Evolutionary conservation across 2,329 filamentous ascomycete genomes (phyloP).

Genomic region (Penicillium sclerotigenum): DNA sequence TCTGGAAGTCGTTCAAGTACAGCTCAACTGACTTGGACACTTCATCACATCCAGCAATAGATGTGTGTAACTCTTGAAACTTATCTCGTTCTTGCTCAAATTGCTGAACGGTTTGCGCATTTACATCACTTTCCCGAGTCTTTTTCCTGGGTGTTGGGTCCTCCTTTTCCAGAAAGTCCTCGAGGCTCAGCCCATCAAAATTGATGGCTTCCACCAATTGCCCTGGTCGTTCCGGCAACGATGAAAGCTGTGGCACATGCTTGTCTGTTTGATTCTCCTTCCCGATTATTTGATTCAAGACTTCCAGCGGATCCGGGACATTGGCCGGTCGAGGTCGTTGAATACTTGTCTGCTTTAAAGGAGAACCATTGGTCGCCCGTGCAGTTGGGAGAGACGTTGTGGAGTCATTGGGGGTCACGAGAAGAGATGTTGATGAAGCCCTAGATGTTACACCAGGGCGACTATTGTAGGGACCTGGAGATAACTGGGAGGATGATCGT

Average conservation of each 20-base stretch:
- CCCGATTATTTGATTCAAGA: conserved; percentile 62
- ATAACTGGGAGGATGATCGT: conserved; percentile 65
- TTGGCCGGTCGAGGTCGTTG: conserved; percentile 51
- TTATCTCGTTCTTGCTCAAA: conserved; percentile 78
- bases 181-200: conserved; percentile 73
- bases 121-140: conserved; percentile 36
- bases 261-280: conserved; percentile 23
- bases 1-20: conserved; percentile 88
- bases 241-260: conserved; percentile 1
- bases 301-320: conserved; percentile 66
- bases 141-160: conserved; percentile 26
- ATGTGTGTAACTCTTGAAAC: conserved; percentile 86
- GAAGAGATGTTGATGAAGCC: conserved; percentile 74
- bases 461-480: conserved; percentile 65
- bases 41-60: conserved; percentile 86
- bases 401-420: conserved; percentile 69
- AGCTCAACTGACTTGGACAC: conserved; percentile 89
- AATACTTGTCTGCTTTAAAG: conserved; percentile 57
- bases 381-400: conserved; percentile 68
- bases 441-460: conserved; percentile 67
- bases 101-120: conserved; percentile 64
- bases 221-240: conserved; percentile 34
- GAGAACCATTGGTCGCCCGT: conserved; percentile 65
- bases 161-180: conserved; percentile 59
- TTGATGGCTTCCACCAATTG: conserved; percentile 65